Conservation (phyloP, 2,329 filamentous ascomycete genomes). For the Stagonosporopsis chrysanthemi region DNA sequence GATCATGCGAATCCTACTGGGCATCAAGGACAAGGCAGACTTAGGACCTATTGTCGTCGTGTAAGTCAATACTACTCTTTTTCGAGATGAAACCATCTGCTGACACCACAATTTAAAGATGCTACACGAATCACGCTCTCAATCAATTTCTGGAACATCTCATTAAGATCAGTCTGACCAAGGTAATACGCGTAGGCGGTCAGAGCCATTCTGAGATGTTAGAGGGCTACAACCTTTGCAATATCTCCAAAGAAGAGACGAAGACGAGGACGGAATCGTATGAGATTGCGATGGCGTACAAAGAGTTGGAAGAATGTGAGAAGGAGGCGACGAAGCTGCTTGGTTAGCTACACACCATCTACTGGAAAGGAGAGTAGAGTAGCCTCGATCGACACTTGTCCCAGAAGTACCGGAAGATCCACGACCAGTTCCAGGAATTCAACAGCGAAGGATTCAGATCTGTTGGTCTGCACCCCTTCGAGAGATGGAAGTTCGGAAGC, state of each 20-base stretch:
- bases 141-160: constrained; percentile 69
- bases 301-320: constrained; percentile 20
- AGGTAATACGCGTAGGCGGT: constrained; percentile 69
- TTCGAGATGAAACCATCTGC: not conserved
- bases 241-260: constrained; percentile 21
- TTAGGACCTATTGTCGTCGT: constrained; percentile 57
- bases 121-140: constrained; percentile 53
- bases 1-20: constrained; percentile 64
- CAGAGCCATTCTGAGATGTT: constrained; percentile 64
- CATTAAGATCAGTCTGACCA: constrained; percentile 54
- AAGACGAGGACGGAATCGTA: constrained; percentile 33
- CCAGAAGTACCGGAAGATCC: too few relatives aligned
- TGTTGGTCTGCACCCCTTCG: too few relatives aligned
- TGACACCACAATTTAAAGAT: not conserved
- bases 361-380: too few relatives aligned
- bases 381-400: too few relatives aligned
- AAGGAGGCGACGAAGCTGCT: too few relatives aligned
- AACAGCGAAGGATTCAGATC: too few relatives aligned
- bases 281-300: constrained; percentile 20
- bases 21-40: constrained; percentile 45
- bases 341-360: too few relatives aligned
- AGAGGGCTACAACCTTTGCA: constrained; percentile 59
- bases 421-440: too few relatives aligned
- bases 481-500: too few relatives aligned
- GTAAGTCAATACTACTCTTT: constrained; percentile 24